These are phyloP conservation scores for Candida palmyrensis DNA, from an alignment of 805 yeast genomes.

Conservation along the genomic window DNA sequence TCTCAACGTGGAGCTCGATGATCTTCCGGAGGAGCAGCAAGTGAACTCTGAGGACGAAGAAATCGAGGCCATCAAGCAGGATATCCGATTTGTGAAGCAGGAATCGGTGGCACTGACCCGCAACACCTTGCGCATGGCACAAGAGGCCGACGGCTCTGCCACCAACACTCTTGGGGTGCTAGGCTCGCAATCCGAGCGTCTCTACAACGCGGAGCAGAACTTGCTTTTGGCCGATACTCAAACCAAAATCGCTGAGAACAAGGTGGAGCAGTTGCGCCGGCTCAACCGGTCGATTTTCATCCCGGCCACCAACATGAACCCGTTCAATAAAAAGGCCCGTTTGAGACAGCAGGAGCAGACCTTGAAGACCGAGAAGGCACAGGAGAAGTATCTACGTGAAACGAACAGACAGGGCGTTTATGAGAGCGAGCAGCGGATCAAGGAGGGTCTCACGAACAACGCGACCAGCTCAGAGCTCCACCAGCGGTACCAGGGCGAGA, in stretches of 20 bases:
- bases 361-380: slow-evolving; percentile 55
- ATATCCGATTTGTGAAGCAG: slow-evolving; percentile 77
- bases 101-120: slow-evolving; percentile 83
- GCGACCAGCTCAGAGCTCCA: slow-evolving; percentile 31
- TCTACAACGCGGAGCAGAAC: slow-evolving; percentile 75
- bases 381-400: slow-evolving; percentile 60
- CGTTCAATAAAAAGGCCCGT: slow-evolving; percentile 79
- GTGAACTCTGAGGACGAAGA: slow-evolving; percentile 74
- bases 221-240: slow-evolving; percentile 76
- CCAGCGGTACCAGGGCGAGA: slow-evolving; percentile 49
- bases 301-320: slow-evolving; percentile 66
- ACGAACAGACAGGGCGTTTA: slow-evolving; percentile 54
- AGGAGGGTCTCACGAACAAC: slow-evolving; percentile 48
- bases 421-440: slow-evolving; percentile 64
- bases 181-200: slow-evolving; percentile 88
- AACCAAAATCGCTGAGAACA: slow-evolving; percentile 74
- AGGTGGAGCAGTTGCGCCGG: slow-evolving; percentile 72
- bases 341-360: slow-evolving; percentile 68
- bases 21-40: slow-evolving; percentile 33
- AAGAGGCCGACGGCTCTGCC: slow-evolving; percentile 42
- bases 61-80: slow-evolving; percentile 78
- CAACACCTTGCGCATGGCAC: slow-evolving; percentile 61
- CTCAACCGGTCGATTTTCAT: slow-evolving; percentile 78
- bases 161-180: slow-evolving; percentile 82
- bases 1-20: slow-evolving; percentile 34